These are phyloP conservation scores for Phytophthora syringae DNA, from an alignment of 352 stramenopile species.

Conservation along the genomic window DNA sequence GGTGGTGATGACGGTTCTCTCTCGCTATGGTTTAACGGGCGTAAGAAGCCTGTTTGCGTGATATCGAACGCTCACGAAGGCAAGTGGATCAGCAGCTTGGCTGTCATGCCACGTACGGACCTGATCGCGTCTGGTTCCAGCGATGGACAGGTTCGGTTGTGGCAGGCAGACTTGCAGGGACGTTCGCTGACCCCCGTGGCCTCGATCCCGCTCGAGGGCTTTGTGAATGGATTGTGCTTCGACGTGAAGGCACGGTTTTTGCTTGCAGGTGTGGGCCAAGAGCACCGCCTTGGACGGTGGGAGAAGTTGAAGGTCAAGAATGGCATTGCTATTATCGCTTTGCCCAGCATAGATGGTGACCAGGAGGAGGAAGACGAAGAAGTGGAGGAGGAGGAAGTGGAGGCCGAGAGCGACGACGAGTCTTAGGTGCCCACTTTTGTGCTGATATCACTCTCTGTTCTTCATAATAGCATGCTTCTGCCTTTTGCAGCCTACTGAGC, in stretches of 20 bases:
- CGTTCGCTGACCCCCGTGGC: conserved; percentile 72
- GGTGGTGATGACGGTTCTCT: conserved; percentile 91
- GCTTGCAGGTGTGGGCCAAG: conserved; percentile 90
- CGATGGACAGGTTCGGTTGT: conserved; percentile 93
- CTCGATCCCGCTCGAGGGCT: conserved; percentile 75
- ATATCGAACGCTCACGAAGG: conserved; percentile 89
- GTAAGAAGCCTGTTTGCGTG: conserved; percentile 93
- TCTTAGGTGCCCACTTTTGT: conserved; percentile 26
- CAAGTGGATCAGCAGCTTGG: conserved; percentile 91
- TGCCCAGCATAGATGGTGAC: conserved; percentile 67
- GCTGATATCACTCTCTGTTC: conserved; percentile 16
- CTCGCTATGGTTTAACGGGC: conserved; percentile 92
- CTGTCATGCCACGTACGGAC: conserved; percentile 90
- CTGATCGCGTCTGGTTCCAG: conserved; percentile 91
- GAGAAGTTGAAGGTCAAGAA: conserved; percentile 91
- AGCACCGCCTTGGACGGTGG: conserved; percentile 94
- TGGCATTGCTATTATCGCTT: conserved; percentile 88
- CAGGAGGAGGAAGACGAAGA: conserved; percentile 41
- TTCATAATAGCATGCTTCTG: conserved; percentile 34
- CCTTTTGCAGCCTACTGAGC: conserved; percentile 8
- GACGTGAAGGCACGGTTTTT: conserved; percentile 88
- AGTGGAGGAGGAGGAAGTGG: conserved; percentile 40
- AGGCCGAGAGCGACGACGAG: conserved; percentile 38
- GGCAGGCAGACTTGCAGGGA: conserved; percentile 83
- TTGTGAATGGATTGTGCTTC: conserved; percentile 79